Evolutionary conservation across 1,139 yeast genomes (phyloP).

Genomic region (Hansenula sp.): DNA sequence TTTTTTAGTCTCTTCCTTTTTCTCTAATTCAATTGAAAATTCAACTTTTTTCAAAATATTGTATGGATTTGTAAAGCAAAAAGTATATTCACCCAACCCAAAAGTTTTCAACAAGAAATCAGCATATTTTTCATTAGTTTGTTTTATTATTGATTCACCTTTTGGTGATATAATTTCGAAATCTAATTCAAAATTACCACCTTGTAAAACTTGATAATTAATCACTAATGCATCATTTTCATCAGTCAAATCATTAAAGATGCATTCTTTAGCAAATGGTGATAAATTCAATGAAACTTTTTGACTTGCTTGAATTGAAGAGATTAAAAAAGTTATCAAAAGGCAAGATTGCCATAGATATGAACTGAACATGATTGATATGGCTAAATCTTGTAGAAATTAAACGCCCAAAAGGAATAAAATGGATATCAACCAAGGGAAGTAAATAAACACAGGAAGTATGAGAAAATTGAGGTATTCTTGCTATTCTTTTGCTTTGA

Average conservation of each 20-base stretch:
- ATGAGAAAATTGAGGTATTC: too few species aligned
- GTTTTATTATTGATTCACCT: conserved; percentile 51
- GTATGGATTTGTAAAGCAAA: conserved; percentile 64
- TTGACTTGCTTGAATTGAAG: neutral
- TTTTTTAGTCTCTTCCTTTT: conserved; percentile 47
- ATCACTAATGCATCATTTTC: conserved; percentile 34
- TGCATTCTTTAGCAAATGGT: conserved; percentile 38
- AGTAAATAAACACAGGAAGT: too few species aligned
- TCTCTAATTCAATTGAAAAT: conserved; percentile 54
- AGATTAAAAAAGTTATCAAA: neutral
- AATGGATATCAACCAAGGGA: too few species aligned
- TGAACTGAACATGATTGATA: neutral
- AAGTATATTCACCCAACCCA: conserved; percentile 59
- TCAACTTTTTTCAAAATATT: conserved; percentile 65
- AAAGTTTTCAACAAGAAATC: conserved; percentile 51
- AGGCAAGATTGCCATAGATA: neutral
- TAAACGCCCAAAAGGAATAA: too few species aligned
- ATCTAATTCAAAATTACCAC: conserved; percentile 68
- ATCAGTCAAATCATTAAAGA: conserved; percentile 29
- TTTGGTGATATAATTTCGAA: conserved; percentile 58
- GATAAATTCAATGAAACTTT: conserved; percentile 28
- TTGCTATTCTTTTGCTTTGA: too few species aligned
- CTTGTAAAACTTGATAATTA: conserved; percentile 51
- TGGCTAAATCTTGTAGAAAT: neutral
- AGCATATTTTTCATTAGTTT: conserved; percentile 54